Evolutionary conservation across 495 filamentous ascomycete species (phyloP), one percentile per base, ranked within the genome.

Genomic region (Lasiosphaeria miniovina): DNA sequence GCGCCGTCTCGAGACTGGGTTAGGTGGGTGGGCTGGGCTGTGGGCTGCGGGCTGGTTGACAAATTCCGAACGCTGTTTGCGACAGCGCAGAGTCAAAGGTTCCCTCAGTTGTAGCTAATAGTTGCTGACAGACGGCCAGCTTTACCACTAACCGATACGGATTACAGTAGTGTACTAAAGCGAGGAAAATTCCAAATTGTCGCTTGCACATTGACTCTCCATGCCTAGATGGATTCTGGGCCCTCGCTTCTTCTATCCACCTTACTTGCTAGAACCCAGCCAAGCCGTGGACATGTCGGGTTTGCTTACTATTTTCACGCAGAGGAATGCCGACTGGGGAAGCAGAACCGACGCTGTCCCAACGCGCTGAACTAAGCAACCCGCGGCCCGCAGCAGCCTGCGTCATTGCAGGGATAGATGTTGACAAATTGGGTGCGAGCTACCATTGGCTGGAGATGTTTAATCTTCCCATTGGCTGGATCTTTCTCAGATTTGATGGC

Each of bases 171-270:
- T 2, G 24, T 24, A 24, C 2, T 24, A 24, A 24, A 24, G 24
- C 38, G 38, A 9, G 43, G 11, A n/a, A 46, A 46, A 46, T 46
- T 46, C 43, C 43, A 46, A 46, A 46, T 46, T n/a, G 12, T n/a
- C 43, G 43, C 43, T n/a, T n/a, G 15, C 12, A n/a, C 12, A 5
- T 5, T 14, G 43, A 9, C 11, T 11, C 12, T 46, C 15, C 12
- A 14, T 46, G 12, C 43, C 12, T 5, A 14, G 12, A n/a, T n/a
- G 3, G 12, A n/a, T 46, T 46, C 12, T 46, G 2, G 43, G 43
- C 12, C 43, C 43, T 46, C 15, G 3, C 43, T 11, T 14, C 12
- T n/a, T 11, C 12, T 1, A 46, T 46, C 43, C 43, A 46, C 43
- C 24, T 24, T 24, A 24, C 24, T 24, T 24, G 24, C 2, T 24